phyloP scores from a whole-genome alignment of 371 early-diverging fungal genomes.

The Saksenaea oblongispora region DNA sequence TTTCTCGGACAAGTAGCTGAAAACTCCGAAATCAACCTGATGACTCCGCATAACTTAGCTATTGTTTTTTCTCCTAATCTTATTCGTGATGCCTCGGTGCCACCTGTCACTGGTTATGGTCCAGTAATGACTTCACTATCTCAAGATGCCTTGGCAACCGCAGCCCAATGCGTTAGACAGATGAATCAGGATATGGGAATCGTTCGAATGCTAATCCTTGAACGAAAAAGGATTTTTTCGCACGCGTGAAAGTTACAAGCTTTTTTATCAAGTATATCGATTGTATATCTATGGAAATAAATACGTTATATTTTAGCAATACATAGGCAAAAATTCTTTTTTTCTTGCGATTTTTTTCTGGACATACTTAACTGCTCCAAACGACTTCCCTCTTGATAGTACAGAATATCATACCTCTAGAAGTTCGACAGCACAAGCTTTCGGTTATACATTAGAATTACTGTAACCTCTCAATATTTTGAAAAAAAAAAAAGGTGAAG shows the following conservation, averaged over 20 bases:
- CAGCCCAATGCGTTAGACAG: conserved; percentile 16
- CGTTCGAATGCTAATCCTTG: conserved; percentile 14
- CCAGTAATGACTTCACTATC: conserved; percentile 40
- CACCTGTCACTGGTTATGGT: conserved; percentile 14
- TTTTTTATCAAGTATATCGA: background rate
- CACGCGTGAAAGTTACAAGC: background rate
- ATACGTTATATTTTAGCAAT: background rate
- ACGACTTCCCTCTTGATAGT: too few species aligned
- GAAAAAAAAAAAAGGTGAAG: too few species aligned
- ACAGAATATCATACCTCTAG: too few species aligned
- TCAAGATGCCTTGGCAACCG: conserved; percentile 25
- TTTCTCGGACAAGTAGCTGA: conserved; percentile 66
- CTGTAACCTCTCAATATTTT: too few species aligned
- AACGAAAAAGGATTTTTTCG: conserved; percentile 3
- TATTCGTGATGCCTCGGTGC: conserved; percentile 56
- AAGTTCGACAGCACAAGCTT: too few species aligned
- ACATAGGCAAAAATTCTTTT: background rate
- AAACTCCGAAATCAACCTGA: conserved; percentile 63
- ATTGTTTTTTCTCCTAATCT: conserved; percentile 90
- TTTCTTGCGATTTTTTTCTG: too few species aligned
- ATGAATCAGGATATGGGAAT: conserved; percentile 20
- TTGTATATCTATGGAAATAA: background rate
- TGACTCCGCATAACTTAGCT: conserved; percentile 84
- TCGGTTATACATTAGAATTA: too few species aligned
- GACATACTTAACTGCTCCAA: too few species aligned